Evolutionary conservation across 805 yeast species (phyloP).

Genomic region (Teunomyces barrocoloradensis): DNA sequence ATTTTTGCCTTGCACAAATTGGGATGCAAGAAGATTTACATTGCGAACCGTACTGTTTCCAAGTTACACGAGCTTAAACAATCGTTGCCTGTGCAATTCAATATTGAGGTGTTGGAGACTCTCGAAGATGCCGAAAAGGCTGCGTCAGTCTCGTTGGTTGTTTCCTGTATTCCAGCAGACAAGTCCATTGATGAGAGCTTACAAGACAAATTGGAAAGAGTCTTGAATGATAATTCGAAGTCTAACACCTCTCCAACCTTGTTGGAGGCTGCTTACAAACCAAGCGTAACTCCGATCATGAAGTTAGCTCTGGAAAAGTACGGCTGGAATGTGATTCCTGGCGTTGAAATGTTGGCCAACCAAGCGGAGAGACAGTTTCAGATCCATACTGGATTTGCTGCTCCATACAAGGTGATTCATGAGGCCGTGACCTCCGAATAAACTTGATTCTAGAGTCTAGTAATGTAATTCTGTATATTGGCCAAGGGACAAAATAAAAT

Average conservation of each 20-base stretch:
- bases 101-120: slow-evolving; percentile 56
- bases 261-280: slow-evolving; percentile 94
- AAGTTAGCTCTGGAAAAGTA: slow-evolving; percentile 58
- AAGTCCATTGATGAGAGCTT: slow-evolving; percentile 58
- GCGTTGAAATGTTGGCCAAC: slow-evolving; percentile 86
- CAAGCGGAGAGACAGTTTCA: slow-evolving; percentile 90
- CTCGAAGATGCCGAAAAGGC: slow-evolving; percentile 43
- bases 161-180: slow-evolving; percentile 84
- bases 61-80: slow-evolving; percentile 59
- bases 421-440: slow-evolving; percentile 47
- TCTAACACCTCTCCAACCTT: slow-evolving; percentile 48
- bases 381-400: slow-evolving; percentile 65
- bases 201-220: slow-evolving; percentile 45
- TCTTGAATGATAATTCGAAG: slow-evolving; percentile 42
- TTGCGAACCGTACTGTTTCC: slow-evolving; percentile 74
- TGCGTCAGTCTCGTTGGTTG: slow-evolving; percentile 56
- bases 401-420: slow-evolving; percentile 62
- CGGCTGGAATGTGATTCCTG: slow-evolving; percentile 83
- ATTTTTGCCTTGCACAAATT: slow-evolving; percentile 75
- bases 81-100: slow-evolving; percentile 58
- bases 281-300: slow-evolving; percentile 85
- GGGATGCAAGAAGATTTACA: slow-evolving; percentile 75
- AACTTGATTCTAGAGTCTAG: slow-evolving; percentile 16
- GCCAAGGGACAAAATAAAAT: slow-evolving; percentile 10
- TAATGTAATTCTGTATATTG: neutral